Conservation (phyloP, 352 stramenopile species). For the Pythium scleroteichum region DNA sequence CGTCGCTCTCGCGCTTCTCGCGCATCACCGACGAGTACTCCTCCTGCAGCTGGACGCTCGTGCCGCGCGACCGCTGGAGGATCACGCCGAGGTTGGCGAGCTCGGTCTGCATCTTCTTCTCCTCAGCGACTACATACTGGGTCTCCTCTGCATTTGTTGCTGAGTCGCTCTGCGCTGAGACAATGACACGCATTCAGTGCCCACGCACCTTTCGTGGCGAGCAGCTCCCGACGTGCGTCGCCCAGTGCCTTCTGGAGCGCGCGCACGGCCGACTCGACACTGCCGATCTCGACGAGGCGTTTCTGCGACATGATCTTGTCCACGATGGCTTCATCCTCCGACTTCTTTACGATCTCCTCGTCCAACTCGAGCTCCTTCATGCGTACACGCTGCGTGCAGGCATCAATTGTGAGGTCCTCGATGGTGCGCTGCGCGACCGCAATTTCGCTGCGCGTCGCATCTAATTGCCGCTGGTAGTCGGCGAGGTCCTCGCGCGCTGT, state of each 20-base stretch:
- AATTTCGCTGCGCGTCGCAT: conserved; percentile 42
- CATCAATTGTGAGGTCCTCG: conserved; percentile 57
- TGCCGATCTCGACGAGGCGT: conserved; percentile 61
- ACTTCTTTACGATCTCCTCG: conserved; percentile 48
- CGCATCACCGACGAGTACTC: conserved; percentile 48
- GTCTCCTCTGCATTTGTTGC: conserved; percentile 45
- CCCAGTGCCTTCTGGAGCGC: conserved; percentile 52
- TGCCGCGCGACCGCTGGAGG: conserved; percentile 34
- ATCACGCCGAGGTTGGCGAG: conserved; percentile 41
- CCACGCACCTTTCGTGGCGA: conserved; percentile 47
- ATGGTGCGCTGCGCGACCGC: conserved; percentile 34
- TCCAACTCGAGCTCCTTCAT: conserved; percentile 64
- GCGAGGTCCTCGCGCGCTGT: conserved; percentile 39
- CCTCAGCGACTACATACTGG: conserved; percentile 43
- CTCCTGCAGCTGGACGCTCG: conserved; percentile 49
- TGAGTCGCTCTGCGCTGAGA: neutral
- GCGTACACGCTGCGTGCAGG: conserved; percentile 46
- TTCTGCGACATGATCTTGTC: conserved; percentile 61
- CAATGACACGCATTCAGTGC: neutral
- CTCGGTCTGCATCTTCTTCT: conserved; percentile 56
- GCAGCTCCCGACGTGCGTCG: conserved; percentile 53
- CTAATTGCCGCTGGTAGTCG: conserved; percentile 38
- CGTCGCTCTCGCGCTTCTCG: conserved; percentile 53
- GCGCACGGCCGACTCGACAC: conserved; percentile 58
- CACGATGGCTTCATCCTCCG: conserved; percentile 47